Evolutionary conservation across 208 protist genomes (phyloP), one percentile per base, ranked within the genome.

Genomic region (Trypanosomatidae sp.): DNA sequence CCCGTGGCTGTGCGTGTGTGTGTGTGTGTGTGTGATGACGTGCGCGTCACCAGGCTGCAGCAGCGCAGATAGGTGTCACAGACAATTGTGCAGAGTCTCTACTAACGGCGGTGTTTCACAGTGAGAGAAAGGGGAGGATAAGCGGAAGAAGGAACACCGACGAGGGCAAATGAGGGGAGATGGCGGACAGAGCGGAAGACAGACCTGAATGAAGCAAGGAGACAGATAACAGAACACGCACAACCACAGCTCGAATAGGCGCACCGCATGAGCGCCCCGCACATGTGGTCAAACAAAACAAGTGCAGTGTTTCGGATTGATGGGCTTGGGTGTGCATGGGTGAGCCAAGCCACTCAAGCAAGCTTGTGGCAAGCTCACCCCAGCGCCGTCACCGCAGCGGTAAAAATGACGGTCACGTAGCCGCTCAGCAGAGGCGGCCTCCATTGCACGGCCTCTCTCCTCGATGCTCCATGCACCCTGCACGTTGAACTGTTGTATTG

Each of bases 31-130:
- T 17, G 58, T 36, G 13, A 25, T 62, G 36, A 17, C 33, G 36
- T 65, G 36, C 60, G n/a, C 39, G 19, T 47, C 39, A 65, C 60
- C 39, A 46, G 60, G 9, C 60, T 44, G 33, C 58, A 65, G 60
- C 39, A n/a, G 22, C 60, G 17, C n/a, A 43, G 60, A 65, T 44
- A 17, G 22, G 60, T 44, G 39, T n/a, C 36, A 65, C 60, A 46
- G 39, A 43, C 2, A 2, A 1, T 65, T 47, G 36, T 13, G 33
- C 12, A 39, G 39, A 44, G 33, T 47, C 39, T n/a, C 39, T 22
- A 47, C 33, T 65, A 9, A 39, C 39, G 39, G 60, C 4, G 39
- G 39, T 47, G 33, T 44, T 65, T 25, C 39, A 25, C 60, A 44
- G 39, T 28, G 60, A 44, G 8, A 65, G 10, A 25, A 43, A 39